Evolutionary conservation across 257 asterid species (phyloP).

Genomic region (Forsythia suspensa): DNA sequence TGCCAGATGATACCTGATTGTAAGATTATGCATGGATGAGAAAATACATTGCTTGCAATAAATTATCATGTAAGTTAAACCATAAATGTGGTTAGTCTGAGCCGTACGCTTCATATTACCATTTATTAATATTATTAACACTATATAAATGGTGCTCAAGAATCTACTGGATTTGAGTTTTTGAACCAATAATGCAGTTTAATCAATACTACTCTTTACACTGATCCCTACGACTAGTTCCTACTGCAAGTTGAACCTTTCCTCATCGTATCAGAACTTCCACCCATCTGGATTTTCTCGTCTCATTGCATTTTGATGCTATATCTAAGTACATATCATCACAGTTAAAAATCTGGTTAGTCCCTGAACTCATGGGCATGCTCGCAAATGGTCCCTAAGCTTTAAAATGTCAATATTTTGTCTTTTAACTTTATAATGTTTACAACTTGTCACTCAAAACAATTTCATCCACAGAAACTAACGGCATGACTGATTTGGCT

Average conservation of each 20-base stretch:
- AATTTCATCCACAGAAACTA: not conserved
- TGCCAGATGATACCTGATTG: conserved; percentile 71
- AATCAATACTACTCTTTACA: not conserved
- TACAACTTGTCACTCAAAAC: not conserved
- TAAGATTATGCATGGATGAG: conserved; percentile 14
- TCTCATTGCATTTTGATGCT: not conserved
- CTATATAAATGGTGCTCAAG: not conserved
- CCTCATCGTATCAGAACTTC: not conserved
- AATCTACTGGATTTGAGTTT: not conserved
- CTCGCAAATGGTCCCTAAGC: not conserved
- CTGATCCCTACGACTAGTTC: conserved; percentile 1
- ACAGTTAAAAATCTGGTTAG: not conserved
- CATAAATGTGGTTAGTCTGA: not conserved
- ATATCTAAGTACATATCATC: not conserved
- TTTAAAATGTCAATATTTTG: not conserved
- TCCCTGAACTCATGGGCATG: not conserved
- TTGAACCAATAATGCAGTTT: not conserved
- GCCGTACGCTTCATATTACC: conserved; percentile 3
- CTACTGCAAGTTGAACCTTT: conserved; percentile 3
- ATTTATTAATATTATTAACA: not conserved
- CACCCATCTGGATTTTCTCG: not conserved
- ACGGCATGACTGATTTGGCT: not conserved
- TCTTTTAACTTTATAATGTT: not conserved
- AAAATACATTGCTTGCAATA: not conserved
- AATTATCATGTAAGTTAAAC: not conserved